phyloP scores from a whole-genome alignment of 345 rosid genomes.

The Erysimum cheiranthoides region DNA sequence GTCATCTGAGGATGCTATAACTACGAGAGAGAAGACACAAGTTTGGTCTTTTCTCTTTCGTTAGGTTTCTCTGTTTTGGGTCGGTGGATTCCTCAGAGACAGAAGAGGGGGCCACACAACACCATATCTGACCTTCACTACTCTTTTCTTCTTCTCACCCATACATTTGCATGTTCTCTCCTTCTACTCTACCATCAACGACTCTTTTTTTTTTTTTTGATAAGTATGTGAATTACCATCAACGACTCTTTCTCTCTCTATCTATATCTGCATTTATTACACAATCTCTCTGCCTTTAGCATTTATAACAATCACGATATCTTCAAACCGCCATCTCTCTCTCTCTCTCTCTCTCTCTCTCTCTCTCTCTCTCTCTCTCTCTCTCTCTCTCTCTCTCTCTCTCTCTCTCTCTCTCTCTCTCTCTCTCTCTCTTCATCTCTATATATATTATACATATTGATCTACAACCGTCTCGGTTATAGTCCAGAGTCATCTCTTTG shows the following conservation, averaged over 20 bases:
- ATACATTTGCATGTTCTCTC: constrained; percentile 65
- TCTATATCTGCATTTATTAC: constrained; percentile 57
- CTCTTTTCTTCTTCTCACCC: constrained; percentile 46
- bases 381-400: not conserved
- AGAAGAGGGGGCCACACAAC: constrained; percentile 47
- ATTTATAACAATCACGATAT: constrained; percentile 43
- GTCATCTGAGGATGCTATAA: constrained; percentile 36
- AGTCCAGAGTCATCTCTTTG: constrained; percentile 12
- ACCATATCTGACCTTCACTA: constrained; percentile 54
- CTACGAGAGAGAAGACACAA: constrained; percentile 43
- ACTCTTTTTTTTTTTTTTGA: too few relatives aligned
- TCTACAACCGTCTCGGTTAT: constrained; percentile 8
- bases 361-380: not conserved
- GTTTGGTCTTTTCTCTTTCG: constrained; percentile 43
- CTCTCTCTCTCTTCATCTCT: not conserved
- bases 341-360: not conserved
- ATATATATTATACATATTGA: constrained; percentile 22
- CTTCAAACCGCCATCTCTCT: constrained; percentile 34
- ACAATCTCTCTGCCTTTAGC: constrained; percentile 42
- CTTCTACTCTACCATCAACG: constrained; percentile 35
- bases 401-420: not conserved
- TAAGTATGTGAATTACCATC: too few relatives aligned
- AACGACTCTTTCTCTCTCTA: constrained; percentile 32
- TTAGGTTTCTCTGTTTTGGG: constrained; percentile 48
- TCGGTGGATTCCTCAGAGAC: constrained; percentile 47